Evolutionary conservation across 2,329 filamentous ascomycete genomes (phyloP), one percentile per base, ranked within the genome.

Genomic region (Aspergillus luchuensis): DNA sequence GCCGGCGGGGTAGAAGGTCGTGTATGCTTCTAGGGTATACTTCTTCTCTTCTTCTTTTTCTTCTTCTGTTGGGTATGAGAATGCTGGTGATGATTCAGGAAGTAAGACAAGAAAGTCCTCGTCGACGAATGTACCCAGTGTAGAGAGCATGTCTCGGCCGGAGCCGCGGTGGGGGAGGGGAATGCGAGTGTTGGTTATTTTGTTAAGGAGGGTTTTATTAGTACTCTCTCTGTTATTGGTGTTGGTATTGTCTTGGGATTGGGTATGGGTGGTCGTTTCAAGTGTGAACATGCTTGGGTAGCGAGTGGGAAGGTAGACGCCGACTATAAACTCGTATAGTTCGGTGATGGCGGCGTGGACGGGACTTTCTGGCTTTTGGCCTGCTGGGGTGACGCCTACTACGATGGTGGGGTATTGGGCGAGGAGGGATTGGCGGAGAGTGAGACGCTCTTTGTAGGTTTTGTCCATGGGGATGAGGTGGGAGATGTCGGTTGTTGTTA

Each of bases 31-130:
- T 8, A 89, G 80, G 30, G 80, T 74, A 71, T 88, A 89, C 59
- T 78, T 80, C 0, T 66, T 63, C 1, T 72, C 66, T 21, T 72
- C 63, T 0, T 67, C 0, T 65, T 50, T 58, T 63, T 23, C 33
- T 52, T 28, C 7, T 28, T 28, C 25, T 28, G 25, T 28, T 28
- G 25, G 59, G 38, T 71, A 65, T 17, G 66, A 8, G 10, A 48
- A 8, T 8, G 5, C 5, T 13, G 52, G 5, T 8, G 5, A 55
- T 6, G 48, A 58, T 36, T 77, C 75, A 0, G 83, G 83, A 0
- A 87, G 73, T 0, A 89, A 78, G 62, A 89, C 72, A 3, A 89
- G 73, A 68, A 88, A 85, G 57, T 89, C 87, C 49, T 82, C 81
- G 65, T 89, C 87, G 25, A 89, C 72, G 56, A 83, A 82, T 10